Percentiles rank a stretch among this genome's conserved stretches.
Evolutionary conservation across 176 grass and related monocot species (phyloP).

Genomic region (Stipa capillata): DNA sequence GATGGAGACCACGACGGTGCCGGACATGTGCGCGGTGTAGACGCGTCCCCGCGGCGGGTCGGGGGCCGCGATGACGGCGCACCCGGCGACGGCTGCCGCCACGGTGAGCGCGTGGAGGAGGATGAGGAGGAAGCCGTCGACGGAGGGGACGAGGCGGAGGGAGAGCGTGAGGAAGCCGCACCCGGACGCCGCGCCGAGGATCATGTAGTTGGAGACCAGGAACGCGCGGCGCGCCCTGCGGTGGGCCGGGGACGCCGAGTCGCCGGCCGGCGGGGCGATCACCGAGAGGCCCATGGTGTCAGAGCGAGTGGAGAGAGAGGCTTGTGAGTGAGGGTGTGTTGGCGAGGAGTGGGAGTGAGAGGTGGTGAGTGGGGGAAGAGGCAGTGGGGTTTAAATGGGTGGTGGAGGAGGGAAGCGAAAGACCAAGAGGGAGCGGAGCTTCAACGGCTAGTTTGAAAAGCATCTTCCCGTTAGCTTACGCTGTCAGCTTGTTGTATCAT

Average conservation of each 20-base stretch:
- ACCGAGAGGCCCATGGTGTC: slow-evolving; percentile 61
- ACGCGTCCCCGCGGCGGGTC: slow-evolving; percentile 37
- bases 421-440: slow-evolving; percentile 15
- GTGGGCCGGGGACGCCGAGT: slow-evolving; percentile 52
- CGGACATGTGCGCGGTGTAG: slow-evolving; percentile 79
- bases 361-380: background rate
- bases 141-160: slow-evolving; percentile 82
- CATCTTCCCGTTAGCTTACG: no score
- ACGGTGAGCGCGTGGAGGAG: slow-evolving; percentile 83
- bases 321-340: background rate
- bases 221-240: slow-evolving; percentile 63
- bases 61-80: slow-evolving; percentile 68
- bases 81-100: slow-evolving; percentile 58
- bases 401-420: slow-evolving; percentile 21
- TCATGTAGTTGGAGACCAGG: slow-evolving; percentile 88
- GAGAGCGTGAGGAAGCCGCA: slow-evolving; percentile 98
- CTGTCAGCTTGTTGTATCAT: no score
- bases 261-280: slow-evolving; percentile 50
- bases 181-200: slow-evolving; percentile 81
- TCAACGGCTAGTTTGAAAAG: slow-evolving; percentile 83
- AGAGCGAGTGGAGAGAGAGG: background rate
- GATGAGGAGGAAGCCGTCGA: slow-evolving; percentile 92
- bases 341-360: background rate
- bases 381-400: slow-evolving; percentile 37
- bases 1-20: slow-evolving; percentile 69